phyloP scores from a whole-genome alignment of 1,139 yeast species.

The Starmera stellimalicola region DNA sequence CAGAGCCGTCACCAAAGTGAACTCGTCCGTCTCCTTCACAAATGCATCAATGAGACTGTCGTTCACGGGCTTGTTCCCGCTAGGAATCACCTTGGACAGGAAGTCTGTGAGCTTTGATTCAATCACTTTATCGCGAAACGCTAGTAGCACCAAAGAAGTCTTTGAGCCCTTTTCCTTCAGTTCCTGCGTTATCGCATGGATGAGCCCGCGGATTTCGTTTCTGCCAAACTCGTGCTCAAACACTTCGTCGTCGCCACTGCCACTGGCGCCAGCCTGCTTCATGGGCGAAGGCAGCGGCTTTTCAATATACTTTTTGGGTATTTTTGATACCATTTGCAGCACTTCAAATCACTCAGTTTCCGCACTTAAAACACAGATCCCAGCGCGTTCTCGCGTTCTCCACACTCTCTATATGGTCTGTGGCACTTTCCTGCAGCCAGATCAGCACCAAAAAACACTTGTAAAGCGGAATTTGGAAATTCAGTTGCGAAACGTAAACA shows the following conservation, averaged over 20 bases:
- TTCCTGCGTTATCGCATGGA: slow-evolving; percentile 59
- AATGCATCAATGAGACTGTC: slow-evolving; percentile 29
- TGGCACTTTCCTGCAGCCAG: too few species aligned
- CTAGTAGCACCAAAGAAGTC: slow-evolving; percentile 56
- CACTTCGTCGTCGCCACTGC: slow-evolving; percentile 20
- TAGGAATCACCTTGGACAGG: slow-evolving; percentile 42
- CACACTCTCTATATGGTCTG: too few species aligned
- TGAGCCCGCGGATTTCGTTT: slow-evolving; percentile 51
- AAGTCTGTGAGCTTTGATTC: slow-evolving; percentile 47
- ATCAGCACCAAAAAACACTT: too few species aligned
- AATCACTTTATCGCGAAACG: slow-evolving; percentile 58
- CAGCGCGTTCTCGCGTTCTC: too few species aligned
- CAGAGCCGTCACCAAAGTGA: slow-evolving; percentile 60
- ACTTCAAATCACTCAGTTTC: too few species aligned
- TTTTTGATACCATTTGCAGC: too few species aligned
- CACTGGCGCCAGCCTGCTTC: neutral
- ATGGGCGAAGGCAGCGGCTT: slow-evolving; percentile 6
- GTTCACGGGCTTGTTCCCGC: slow-evolving; percentile 30
- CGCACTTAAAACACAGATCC: too few species aligned
- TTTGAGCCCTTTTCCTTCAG: slow-evolving; percentile 44
- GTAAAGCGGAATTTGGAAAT: too few species aligned
- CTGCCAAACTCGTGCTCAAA: slow-evolving; percentile 46
- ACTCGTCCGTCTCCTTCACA: slow-evolving; percentile 44
- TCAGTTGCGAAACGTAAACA: neutral
- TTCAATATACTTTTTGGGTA: slow-evolving; percentile 1